phyloP scores from a whole-genome alignment of 805 yeast species.

The Peterozyma xylosa region DNA sequence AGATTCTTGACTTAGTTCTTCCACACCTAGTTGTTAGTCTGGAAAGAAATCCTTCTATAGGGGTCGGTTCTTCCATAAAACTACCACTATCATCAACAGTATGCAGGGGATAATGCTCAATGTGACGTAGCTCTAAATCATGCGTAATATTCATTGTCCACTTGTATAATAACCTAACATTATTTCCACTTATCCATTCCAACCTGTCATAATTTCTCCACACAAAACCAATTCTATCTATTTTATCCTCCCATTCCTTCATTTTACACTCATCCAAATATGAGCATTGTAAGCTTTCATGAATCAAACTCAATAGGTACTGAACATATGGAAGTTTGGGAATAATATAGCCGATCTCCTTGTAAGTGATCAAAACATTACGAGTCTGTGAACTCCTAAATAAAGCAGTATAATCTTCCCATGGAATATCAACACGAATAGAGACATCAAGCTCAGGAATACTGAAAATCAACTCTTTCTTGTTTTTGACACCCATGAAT shows the following conservation, averaged over 20 bases:
- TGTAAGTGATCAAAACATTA: background rate
- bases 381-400: too few relatives aligned
- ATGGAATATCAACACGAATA: constrained; percentile 41
- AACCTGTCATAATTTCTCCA: constrained; percentile 68
- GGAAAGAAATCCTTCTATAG: constrained; percentile 77
- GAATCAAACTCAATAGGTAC: constrained; percentile 29
- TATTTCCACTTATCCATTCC: constrained; percentile 55
- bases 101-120: constrained; percentile 29
- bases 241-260: constrained; percentile 15
- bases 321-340: constrained; percentile 12
- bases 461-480: constrained; percentile 23
- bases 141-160: constrained; percentile 37
- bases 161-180: constrained; percentile 30
- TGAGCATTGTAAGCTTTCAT: constrained; percentile 20
- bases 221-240: constrained; percentile 39
- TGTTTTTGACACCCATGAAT: constrained; percentile 29
- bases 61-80: constrained; percentile 47
- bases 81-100: constrained; percentile 15
- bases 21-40: constrained; percentile 49
- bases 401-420: constrained; percentile 5
- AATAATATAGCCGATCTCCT: constrained; percentile 16
- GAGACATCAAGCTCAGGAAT: constrained; percentile 39
- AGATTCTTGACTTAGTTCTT: constrained; percentile 15
- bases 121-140: constrained; percentile 53
- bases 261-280: background rate